These are phyloP conservation scores for Sugiyamaella sp. DNA, from an alignment of 1,139 yeast species.

Conservation along the genomic window DNA sequence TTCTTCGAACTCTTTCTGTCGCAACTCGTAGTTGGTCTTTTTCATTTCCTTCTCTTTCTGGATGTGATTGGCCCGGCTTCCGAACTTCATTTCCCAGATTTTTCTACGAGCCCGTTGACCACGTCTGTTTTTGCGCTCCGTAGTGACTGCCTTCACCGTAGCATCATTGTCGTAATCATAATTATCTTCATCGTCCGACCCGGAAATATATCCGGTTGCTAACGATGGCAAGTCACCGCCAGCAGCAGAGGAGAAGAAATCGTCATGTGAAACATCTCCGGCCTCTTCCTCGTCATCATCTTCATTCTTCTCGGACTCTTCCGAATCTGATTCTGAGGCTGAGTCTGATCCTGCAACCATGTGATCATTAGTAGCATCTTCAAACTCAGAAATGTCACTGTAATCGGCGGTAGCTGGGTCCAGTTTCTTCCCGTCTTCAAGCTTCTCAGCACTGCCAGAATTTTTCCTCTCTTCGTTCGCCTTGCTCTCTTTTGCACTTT, in stretches of 20 bases:
- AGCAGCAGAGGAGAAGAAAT: slow-evolving; percentile 45
- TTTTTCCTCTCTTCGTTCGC: slow-evolving; percentile 37
- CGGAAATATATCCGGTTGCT: slow-evolving; percentile 78
- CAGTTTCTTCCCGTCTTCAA: slow-evolving; percentile 20
- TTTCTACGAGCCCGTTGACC: slow-evolving; percentile 97
- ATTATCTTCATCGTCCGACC: slow-evolving; percentile 66
- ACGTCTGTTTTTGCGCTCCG: slow-evolving; percentile 76
- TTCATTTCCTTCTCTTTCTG: slow-evolving; percentile 60
- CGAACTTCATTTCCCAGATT: slow-evolving; percentile 88
- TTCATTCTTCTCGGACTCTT: slow-evolving; percentile 31
- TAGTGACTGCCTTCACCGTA: slow-evolving; percentile 58
- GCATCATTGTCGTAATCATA: slow-evolving; percentile 59
- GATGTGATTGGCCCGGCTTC: slow-evolving; percentile 86
- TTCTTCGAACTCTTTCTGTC: slow-evolving; percentile 65
- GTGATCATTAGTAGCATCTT: slow-evolving; percentile 28
- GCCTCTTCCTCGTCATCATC: slow-evolving; percentile 33
- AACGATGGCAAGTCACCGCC: slow-evolving; percentile 66
- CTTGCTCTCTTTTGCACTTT: slow-evolving; percentile 38
- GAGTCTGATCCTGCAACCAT: slow-evolving; percentile 31
- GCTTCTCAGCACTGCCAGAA: not conserved
- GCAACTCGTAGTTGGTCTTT: slow-evolving; percentile 53
- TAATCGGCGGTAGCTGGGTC: slow-evolving; percentile 22
- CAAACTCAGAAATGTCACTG: slow-evolving; percentile 29
- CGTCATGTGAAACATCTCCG: slow-evolving; percentile 29
- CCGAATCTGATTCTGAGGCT: slow-evolving; percentile 30